phyloP scores from a whole-genome alignment of 768 basidiomycete species.

The Tephrocybe sp. region DNA sequence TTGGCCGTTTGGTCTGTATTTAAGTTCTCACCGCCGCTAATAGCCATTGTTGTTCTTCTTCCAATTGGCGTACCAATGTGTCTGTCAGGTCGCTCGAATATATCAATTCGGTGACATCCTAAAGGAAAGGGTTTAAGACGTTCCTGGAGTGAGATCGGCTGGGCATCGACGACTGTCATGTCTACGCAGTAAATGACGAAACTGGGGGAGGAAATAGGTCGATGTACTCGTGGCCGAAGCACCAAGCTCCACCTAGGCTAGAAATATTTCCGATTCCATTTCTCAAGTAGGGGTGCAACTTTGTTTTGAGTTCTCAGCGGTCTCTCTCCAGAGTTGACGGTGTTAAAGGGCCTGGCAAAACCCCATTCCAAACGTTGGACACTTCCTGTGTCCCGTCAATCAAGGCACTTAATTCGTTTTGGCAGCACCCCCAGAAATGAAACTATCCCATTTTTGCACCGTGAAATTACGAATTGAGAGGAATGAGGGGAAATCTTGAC shows the following conservation, averaged over 20 bases:
- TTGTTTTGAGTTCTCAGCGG: slow-evolving; percentile 21
- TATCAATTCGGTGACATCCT: slow-evolving; percentile 19
- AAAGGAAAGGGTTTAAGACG: slow-evolving; percentile 20
- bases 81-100: slow-evolving; percentile 16
- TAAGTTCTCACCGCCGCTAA: no score
- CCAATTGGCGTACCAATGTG: not conserved
- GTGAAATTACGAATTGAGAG: slow-evolving; percentile 12
- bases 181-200: slow-evolving; percentile 25
- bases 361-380: slow-evolving; percentile 15
- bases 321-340: not conserved
- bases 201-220: slow-evolving; percentile 19
- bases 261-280: slow-evolving; percentile 20
- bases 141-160: slow-evolving; percentile 11
- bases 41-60: slow-evolving; percentile 10
- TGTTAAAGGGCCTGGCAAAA: not conserved
- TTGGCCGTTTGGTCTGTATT: no score
- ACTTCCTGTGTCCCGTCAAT: slow-evolving; percentile 15
- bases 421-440: slow-evolving; percentile 16
- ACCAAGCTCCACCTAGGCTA: slow-evolving; percentile 10
- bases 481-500: slow-evolving; percentile 11
- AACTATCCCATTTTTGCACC: slow-evolving; percentile 18
- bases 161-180: slow-evolving; percentile 3
- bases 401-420: not conserved
- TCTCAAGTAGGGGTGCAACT: slow-evolving; percentile 15
- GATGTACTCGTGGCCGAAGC: slow-evolving; percentile 19